phyloP scores from a whole-genome alignment of 169 alveolate species.

The Cardiosporidium cionae region DNA sequence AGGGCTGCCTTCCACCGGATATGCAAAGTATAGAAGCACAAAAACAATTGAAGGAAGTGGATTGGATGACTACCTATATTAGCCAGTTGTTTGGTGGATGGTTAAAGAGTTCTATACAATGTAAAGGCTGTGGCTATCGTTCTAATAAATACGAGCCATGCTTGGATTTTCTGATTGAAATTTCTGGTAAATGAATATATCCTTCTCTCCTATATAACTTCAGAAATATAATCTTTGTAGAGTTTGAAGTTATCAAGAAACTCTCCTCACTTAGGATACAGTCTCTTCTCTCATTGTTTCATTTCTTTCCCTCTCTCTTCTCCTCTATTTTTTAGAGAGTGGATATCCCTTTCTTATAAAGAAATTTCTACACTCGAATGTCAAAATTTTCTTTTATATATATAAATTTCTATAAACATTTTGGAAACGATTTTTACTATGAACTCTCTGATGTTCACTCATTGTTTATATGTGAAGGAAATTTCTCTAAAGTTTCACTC shows the following conservation, averaged over 20 bases:
- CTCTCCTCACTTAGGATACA: background rate
- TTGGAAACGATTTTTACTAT: background rate
- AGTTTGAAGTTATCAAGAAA: background rate
- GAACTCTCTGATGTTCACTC: background rate
- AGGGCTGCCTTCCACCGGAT: constrained; percentile 1
- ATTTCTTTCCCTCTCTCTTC: no score
- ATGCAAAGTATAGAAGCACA: background rate
- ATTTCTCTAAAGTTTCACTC: no score
- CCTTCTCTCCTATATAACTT: background rate
- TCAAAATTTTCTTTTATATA: background rate
- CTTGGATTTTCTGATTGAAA: constrained; percentile 44
- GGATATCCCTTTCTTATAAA: background rate
- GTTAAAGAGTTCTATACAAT: constrained; percentile 39
- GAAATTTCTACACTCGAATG: background rate
- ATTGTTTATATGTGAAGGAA: background rate
- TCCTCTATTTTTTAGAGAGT: no score
- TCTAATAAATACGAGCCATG: constrained; percentile 44
- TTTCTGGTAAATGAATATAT: constrained; percentile 25
- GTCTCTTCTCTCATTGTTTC: background rate
- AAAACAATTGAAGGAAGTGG: constrained; percentile 35
- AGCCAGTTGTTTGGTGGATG: constrained; percentile 53
- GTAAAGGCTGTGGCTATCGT: constrained; percentile 30
- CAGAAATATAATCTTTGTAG: background rate
- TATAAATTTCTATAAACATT: background rate
- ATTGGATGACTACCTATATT: constrained; percentile 39